phyloP scores from a whole-genome alignment of 208 protist species.

The Crithidia bombi region DNA sequence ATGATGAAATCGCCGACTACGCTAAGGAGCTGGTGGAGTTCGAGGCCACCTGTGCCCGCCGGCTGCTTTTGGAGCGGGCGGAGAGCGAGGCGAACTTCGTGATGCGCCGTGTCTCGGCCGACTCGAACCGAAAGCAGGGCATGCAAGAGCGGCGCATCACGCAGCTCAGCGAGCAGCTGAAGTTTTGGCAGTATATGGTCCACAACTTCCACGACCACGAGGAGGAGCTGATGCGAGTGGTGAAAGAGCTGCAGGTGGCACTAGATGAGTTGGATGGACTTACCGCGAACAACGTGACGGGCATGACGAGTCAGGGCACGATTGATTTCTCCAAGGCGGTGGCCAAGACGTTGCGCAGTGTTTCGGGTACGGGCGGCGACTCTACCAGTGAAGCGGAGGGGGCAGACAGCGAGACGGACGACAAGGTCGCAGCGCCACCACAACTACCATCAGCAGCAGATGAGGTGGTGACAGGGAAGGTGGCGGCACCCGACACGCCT shows the following conservation, averaged over 20 bases:
- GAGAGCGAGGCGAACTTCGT: constrained; percentile 88
- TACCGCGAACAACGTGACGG: constrained; percentile 47
- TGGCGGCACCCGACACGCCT: neutral
- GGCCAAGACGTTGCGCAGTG: constrained; percentile 38
- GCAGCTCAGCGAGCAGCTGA: constrained; percentile 89
- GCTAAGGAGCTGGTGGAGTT: constrained; percentile 92
- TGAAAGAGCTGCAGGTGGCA: constrained; percentile 64
- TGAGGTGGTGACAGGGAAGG: neutral
- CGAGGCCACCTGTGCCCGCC: constrained; percentile 80
- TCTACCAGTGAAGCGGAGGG: constrained; percentile 1
- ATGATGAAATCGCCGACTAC: constrained; percentile 88
- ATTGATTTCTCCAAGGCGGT: constrained; percentile 78
- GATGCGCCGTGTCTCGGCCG: constrained; percentile 87
- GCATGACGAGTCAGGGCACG: constrained; percentile 68
- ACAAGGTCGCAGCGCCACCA: neutral
- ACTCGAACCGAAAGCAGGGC: constrained; percentile 84
- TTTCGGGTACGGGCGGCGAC: constrained; percentile 4
- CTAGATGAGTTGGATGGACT: constrained; percentile 86
- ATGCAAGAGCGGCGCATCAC: constrained; percentile 89
- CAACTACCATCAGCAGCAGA: neutral
- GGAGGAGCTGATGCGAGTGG: constrained; percentile 81
- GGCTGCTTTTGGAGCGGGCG: constrained; percentile 81
- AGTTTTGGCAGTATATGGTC: constrained; percentile 94
- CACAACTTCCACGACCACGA: constrained; percentile 94
- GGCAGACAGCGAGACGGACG: neutral